Base-by-base conservation (phyloP, 371 early-diverging fungal species). In the Apophysomyces variabilis region DNA sequence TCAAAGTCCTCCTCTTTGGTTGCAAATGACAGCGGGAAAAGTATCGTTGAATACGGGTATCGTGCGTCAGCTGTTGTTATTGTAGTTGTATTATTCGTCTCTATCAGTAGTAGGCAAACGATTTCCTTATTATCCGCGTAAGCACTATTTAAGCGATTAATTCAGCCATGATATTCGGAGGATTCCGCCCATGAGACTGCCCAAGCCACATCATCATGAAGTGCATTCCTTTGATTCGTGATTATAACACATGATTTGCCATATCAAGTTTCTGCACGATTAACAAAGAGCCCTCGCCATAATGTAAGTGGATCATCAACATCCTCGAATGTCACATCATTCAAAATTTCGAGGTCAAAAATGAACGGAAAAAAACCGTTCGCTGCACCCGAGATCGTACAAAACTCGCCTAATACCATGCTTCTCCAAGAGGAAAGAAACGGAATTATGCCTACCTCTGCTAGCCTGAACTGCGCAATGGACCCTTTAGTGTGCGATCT, bases 171-270 rank as follows among this genome's bases (percentile, higher is more conserved):
- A 59, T 35, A 46, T 61, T 45, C 43, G 46, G 36, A 61, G 43
- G 46, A 44, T 46, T 46, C 44, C 61, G 32, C 58, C 54, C 54
- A 26, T 50, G 21, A 16, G 54, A 50, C 54, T 32, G 45, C 14
- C 61, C 61, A 61, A 61, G 61, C 61, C 61, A 61, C 61, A 32
- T 61, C 61, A 61, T 61, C 61, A 61, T 61, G 61, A 61, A 50
- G 54, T 50, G 21, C 54, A 7, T 26, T 21, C 5, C n/a, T 5
- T 50, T 21, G 32, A 21, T 50, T 9, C 21, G 7, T 26, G 21
- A 11, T 50, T 26, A 26, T 26, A 26, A 26, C 32, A 1, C 32
- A 26, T 26, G 32, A 26, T 26, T 26, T 26, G 32, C 32, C 32
- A 26, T 26, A 3, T 3, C 1, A 26, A 26, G 32, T 26, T 26